Evolutionary conservation across 352 stramenopile species (phyloP).

Genomic region (Paralagenidium karlingii): DNA sequence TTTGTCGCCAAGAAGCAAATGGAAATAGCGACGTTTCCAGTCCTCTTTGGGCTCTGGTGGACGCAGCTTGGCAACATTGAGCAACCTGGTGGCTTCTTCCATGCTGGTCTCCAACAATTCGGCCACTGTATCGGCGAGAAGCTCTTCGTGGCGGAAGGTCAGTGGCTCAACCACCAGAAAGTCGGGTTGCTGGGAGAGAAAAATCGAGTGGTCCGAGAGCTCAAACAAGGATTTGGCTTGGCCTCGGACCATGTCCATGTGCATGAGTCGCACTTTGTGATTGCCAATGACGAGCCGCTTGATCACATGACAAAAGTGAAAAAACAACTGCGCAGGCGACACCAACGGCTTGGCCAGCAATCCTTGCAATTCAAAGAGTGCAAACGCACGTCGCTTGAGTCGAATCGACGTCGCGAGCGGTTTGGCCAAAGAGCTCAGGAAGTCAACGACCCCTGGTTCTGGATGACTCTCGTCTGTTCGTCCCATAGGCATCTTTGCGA

Average conservation of each 20-base stretch:
- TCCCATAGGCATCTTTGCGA: conserved; percentile 39
- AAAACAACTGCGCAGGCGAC: conserved; percentile 44
- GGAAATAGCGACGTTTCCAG: no score
- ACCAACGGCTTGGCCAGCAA: conserved; percentile 21
- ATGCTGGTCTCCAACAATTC: conserved; percentile 9
- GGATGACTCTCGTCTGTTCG: conserved; percentile 42
- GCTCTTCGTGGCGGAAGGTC: conserved; percentile 22
- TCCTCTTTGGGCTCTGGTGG: no score
- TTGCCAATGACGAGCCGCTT: conserved; percentile 31
- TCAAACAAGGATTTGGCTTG: conserved; percentile 47
- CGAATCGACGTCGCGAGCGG: conserved; percentile 37
- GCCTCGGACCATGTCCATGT: conserved; percentile 28
- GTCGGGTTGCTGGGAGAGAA: no score
- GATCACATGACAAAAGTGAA: conserved; percentile 18
- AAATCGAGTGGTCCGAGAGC: conserved; percentile 27
- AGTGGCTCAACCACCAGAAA: conserved; percentile 21
- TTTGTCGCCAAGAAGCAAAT: no score
- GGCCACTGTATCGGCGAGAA: conserved; percentile 31
- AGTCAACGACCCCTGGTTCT: conserved; percentile 41
- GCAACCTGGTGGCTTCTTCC: conserved; percentile 4
- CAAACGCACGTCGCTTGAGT: conserved; percentile 36
- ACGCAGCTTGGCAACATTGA: no score
- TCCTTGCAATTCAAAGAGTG: conserved; percentile 28
- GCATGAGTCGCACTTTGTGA: conserved; percentile 40
- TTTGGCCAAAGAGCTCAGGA: conserved; percentile 24